Evolutionary conservation across 768 basidiomycete genomes (phyloP), one percentile per base, ranked within the genome.

Genomic region (Royoungia palumana): DNA sequence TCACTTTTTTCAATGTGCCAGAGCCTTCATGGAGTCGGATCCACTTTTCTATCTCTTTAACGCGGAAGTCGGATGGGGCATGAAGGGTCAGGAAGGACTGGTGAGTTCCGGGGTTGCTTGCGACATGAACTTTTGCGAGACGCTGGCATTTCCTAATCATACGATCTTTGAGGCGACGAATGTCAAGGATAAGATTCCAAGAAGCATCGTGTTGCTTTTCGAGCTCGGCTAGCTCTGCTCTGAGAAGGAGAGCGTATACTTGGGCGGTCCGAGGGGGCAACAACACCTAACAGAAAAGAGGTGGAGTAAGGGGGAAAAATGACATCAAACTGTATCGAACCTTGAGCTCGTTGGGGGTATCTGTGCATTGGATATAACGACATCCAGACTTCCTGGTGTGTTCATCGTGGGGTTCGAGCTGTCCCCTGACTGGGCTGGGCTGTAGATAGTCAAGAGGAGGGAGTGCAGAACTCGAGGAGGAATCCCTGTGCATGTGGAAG

Each of bases 31-130:
- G 79, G 25, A 76, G 71, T 49, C 78, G 73, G 58, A 85, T 79
- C 87, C 87, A 89, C 49, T 79, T 81, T 59, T 89, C 86, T 80
- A 89, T 85, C 65, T 86, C 85, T 66, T 85, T 85, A 32, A 87
- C 67, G 17, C 85, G 76, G 60, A 89, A 89, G 62, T 89, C 86
- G 28, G 77, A 61, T 4, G 86, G 85, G 1, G 87, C 84, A 41
- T 85, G 73, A 34, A 86, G 68, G 11, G 83, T 83, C 53, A 82
- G 80, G 66, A 87, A 87, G 27, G 77, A 71, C 45, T 73, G 68
- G 16, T 66, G 64, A 28, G 73, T 64, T 42, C 72, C 63, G 46
- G 72, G 66, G 36, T 66, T 72, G 22, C 70, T 62, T 25, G 72
- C 61, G 12, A 76, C 68, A 43, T 67, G 61, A 46, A 66, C 66